Evolutionary conservation across 306 rosid species (phyloP).

Genomic region (Malus sylvestris): DNA sequence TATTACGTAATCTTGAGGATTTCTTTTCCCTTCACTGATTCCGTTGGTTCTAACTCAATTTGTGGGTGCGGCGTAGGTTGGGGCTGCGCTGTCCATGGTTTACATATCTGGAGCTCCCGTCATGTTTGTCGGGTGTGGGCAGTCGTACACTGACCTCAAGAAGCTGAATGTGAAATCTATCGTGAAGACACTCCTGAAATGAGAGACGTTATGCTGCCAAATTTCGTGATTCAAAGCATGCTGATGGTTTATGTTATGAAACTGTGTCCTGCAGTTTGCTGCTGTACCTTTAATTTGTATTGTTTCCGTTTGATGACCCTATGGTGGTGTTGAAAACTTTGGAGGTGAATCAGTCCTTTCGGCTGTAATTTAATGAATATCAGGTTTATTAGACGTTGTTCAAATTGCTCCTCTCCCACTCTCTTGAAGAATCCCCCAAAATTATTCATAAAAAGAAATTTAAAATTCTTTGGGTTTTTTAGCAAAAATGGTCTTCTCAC

Average conservation of each 20-base stretch:
- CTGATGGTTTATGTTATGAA: background rate
- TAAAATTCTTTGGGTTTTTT: too few relatives aligned
- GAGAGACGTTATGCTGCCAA: conserved; percentile 15
- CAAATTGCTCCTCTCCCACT: background rate
- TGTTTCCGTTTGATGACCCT: conserved; percentile 8
- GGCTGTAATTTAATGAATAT: conserved; percentile 21
- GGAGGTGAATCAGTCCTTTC: conserved; percentile 17
- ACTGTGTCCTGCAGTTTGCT: conserved; percentile 22
- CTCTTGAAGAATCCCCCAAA: background rate
- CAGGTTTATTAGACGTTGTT: background rate
- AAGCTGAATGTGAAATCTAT: conserved; percentile 92
- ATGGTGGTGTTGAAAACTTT: conserved; percentile 2
- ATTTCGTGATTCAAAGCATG: background rate
- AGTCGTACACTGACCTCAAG: conserved; percentile 92
- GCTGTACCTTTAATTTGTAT: conserved; percentile 2
- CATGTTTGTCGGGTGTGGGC: conserved; percentile 99
- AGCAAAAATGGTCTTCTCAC: fast-evolving
- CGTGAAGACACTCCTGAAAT: conserved; percentile 83
- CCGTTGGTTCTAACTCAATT: background rate
- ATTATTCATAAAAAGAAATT: too few relatives aligned
- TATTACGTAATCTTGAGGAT: background rate
- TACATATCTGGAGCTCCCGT: conserved; percentile 96
- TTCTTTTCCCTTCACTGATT: background rate
- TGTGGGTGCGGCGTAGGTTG: conserved; percentile 47
- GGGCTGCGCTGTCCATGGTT: conserved; percentile 99